Percentiles rank a stretch among this genome's conserved stretches.
These are phyloP conservation scores for Brassica nigra DNA, from an alignment of 345 rosid species.

Conservation along the genomic window DNA sequence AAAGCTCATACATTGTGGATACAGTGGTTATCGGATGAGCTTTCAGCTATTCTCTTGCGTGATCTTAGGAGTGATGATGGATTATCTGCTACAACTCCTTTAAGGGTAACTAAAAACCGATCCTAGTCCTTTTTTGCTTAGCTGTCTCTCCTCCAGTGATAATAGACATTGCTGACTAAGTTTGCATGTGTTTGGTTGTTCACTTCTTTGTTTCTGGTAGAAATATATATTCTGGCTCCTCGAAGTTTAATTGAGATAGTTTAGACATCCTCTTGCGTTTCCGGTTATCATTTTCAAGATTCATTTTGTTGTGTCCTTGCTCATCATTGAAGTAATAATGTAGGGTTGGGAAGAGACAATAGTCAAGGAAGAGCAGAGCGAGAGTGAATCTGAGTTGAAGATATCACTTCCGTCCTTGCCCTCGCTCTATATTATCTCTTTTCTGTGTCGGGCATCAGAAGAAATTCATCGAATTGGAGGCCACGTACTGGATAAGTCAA, in stretches of 20 bases:
- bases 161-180: background rate
- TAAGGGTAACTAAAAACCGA: slow-evolving; percentile 56
- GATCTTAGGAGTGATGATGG: slow-evolving; percentile 83
- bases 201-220: slow-evolving; percentile 3
- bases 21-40: slow-evolving; percentile 82
- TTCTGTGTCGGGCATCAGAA: slow-evolving; percentile 94
- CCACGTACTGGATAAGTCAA: slow-evolving; percentile 87
- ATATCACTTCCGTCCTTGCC: slow-evolving; percentile 95
- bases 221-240: background rate
- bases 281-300: slow-evolving; percentile 12
- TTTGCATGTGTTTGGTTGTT: slow-evolving; percentile 5
- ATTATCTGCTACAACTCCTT: slow-evolving; percentile 68
- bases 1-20: slow-evolving; percentile 94
- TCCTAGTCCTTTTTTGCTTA: slow-evolving; percentile 10
- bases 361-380: slow-evolving; percentile 80
- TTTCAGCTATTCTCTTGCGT: slow-evolving; percentile 68
- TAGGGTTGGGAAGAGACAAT: slow-evolving; percentile 99
- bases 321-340: slow-evolving; percentile 40
- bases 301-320: slow-evolving; percentile 22
- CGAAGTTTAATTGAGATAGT: background rate
- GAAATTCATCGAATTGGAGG: slow-evolving; percentile 98
- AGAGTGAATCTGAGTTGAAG: slow-evolving; percentile 75
- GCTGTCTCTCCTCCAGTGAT: slow-evolving; percentile 7
- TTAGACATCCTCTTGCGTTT: slow-evolving; percentile 5
- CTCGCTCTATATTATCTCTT: slow-evolving; percentile 84